phyloP scores from a whole-genome alignment of 257 asterid genomes.

The Marsdenia floribunda region DNA sequence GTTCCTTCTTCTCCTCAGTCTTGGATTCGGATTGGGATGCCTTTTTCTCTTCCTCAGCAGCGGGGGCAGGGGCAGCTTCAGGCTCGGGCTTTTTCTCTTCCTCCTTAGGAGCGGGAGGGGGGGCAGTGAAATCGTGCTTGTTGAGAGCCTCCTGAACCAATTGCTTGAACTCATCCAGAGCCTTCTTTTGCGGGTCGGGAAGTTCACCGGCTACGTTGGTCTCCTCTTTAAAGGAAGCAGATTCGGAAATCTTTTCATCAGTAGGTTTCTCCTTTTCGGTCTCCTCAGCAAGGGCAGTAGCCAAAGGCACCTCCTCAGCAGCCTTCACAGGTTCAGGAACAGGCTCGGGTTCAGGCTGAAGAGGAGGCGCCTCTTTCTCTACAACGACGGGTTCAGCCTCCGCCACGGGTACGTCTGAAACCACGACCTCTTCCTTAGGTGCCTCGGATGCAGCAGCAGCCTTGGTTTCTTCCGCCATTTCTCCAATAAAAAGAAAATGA shows the following conservation, averaged over 20 bases:
- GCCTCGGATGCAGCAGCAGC: constrained; percentile 43
- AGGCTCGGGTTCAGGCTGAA: constrained; percentile 34
- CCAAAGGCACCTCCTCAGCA: not conserved
- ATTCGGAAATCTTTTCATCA: constrained; percentile 43
- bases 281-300: constrained; percentile 12
- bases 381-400: constrained; percentile 17
- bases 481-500: not conserved
- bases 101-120: constrained; percentile 40
- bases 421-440: constrained; percentile 36
- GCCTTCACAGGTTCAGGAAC: constrained; percentile 31
- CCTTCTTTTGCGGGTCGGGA: constrained; percentile 80
- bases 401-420: constrained; percentile 51
- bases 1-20: constrained; percentile 20
- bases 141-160: constrained; percentile 67
- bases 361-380: constrained; percentile 38
- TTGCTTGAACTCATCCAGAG: constrained; percentile 76
- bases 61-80: not conserved
- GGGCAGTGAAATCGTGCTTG: constrained; percentile 70
- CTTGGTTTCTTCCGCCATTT: constrained; percentile 81
- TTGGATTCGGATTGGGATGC: constrained; percentile 17
- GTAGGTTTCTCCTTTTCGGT: constrained; percentile 28
- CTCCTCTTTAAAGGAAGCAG: constrained; percentile 80
- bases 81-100: constrained; percentile 40
- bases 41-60: constrained; percentile 21
- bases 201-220: constrained; percentile 86